Base-by-base conservation (phyloP, 768 basidiomycete genomes). In the Agaricus bisporus region DNA sequence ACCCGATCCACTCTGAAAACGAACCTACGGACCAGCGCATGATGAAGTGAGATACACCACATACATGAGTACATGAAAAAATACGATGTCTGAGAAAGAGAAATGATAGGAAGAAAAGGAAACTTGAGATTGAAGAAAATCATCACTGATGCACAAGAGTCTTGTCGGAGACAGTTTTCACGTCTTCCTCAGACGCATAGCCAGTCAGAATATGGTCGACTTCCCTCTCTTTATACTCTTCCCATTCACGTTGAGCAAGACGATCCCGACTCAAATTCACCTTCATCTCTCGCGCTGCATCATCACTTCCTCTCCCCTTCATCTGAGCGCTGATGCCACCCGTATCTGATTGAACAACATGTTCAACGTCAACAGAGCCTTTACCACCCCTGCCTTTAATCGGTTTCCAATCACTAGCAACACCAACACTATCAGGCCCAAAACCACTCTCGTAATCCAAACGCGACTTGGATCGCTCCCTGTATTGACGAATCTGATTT, bases 61-160 rank as follows among this genome's bases (percentile, higher is more conserved):
- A 22, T 22, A 22, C 15, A 26, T 12, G 22, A 26, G 14, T n/a
- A n/a, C n/a, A n/a, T n/a, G n/a, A n/a, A 46, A 5, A 10, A n/a
- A 26, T n/a, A n/a, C 3, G 44, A 32, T 32, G 46, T 32, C 7
- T 32, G 46, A 25, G n/a, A 49, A 14, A 11, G 29, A 29, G n/a
- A 28, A 29, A 41, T 1, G 17, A 14, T 7, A 22, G 44, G 14
- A 22, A 32, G 7, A 46, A 4, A 5, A 17, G 12, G 42, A 20
- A 12, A 28, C 8, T 22, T 22, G 22, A 22, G 4, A 22, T 22
- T 12, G n/a, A 46, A 11, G n/a, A n/a, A 32, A 32, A 32, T 32
- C 29, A 46, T 46, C 47, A 54, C 53, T 48, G 53, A 48, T 42
- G 46, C 38, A 48, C 41, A 28, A 54, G 15, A n/a, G 47, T 48